Evolutionary conservation across 345 rosid genomes (phyloP).

Genomic region (Salix brachista): DNA sequence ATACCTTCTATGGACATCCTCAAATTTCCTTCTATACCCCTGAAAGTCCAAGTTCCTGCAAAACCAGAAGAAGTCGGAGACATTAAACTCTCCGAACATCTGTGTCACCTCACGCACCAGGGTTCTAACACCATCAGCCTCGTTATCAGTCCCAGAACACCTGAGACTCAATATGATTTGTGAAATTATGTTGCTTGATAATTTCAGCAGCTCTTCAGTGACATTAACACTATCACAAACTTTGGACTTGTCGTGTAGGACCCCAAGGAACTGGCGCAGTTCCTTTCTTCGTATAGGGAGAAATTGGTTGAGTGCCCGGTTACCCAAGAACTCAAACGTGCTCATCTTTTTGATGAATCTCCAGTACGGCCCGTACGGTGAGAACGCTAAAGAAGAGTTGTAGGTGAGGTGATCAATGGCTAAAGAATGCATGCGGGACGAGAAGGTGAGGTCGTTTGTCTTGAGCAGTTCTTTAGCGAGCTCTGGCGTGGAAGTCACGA

Average conservation of each 20-base stretch:
- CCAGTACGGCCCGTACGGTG: constrained; percentile 44
- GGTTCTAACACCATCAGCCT: constrained; percentile 29
- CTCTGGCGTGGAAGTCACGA: constrained; percentile 40
- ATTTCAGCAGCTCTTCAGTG: constrained; percentile 36
- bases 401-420: constrained; percentile 44
- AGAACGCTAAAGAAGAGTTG: constrained; percentile 39
- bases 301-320: constrained; percentile 29
- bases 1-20: constrained; percentile 26
- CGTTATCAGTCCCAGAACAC: constrained; percentile 26
- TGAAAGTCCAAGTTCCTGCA: constrained; percentile 36
- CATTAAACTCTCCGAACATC: constrained; percentile 44
- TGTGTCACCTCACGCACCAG: constrained; percentile 35
- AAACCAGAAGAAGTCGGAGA: constrained; percentile 45
- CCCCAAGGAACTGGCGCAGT: constrained; percentile 10
- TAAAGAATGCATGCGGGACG: constrained; percentile 23
- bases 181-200: constrained; percentile 39
- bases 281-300: constrained; percentile 33
- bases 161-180: constrained; percentile 44
- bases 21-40: constrained; percentile 29
- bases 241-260: constrained; percentile 17
- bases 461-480: constrained; percentile 36
- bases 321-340: constrained; percentile 42
- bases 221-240: constrained; percentile 28
- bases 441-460: constrained; percentile 33
- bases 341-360: constrained; percentile 43